phyloP scores from a whole-genome alignment of 768 basidiomycete genomes.

The Termitomyces sp. region DNA sequence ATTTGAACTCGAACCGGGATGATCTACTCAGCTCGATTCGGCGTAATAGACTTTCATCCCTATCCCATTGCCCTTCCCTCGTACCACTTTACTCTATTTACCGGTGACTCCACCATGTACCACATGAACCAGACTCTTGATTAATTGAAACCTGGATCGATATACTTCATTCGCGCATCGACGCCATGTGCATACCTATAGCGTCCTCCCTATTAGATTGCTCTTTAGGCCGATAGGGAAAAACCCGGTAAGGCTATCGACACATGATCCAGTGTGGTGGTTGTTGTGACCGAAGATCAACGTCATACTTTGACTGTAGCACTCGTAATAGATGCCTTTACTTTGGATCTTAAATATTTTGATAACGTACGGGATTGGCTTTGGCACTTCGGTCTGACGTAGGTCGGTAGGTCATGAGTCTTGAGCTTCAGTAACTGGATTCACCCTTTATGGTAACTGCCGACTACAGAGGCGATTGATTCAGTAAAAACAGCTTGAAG shows the following conservation, averaged over 20 bases:
- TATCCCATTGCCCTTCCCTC: background rate
- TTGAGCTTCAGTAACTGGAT: background rate
- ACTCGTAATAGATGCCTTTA: background rate
- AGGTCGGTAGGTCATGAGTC: background rate
- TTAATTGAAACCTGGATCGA: background rate
- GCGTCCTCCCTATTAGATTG: background rate
- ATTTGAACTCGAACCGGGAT: background rate
- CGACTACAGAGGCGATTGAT: background rate
- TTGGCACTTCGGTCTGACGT: background rate
- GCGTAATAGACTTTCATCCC: background rate
- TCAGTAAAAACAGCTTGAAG: background rate
- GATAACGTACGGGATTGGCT: background rate
- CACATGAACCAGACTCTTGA: background rate
- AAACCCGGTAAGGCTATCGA: background rate
- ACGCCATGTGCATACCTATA: constrained; percentile 1
- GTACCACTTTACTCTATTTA: constrained; percentile 5
- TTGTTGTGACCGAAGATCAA: constrained; percentile 1
- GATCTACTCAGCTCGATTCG: background rate
- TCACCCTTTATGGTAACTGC: background rate
- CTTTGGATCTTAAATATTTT: background rate
- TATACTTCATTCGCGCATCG: background rate
- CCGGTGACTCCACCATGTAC: background rate
- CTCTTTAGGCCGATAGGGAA: background rate
- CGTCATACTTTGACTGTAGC: background rate
- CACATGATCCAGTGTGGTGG: background rate